Evolutionary conservation across 2,329 filamentous ascomycete species (phyloP), one percentile per base, ranked within the genome.

Genomic region (Elsinoe fawcettii): DNA sequence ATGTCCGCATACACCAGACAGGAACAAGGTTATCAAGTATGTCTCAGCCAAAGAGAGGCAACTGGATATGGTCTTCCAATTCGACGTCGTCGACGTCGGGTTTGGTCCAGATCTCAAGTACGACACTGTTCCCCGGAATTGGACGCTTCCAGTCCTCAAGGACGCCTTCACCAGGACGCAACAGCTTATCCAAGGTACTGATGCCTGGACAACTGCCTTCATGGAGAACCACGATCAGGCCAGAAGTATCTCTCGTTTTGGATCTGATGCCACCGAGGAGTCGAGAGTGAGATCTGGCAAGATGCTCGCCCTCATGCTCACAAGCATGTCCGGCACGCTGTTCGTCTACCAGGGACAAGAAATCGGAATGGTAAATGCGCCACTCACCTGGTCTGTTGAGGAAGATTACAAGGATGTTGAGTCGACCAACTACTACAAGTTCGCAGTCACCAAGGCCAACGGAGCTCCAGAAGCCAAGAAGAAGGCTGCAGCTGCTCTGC

Each of bases 321-420:
- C 73, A 2, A 73, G 82, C 51, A 79, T 84, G 61, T 75, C 79
- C 1, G 84, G 84, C 14, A 86, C 84, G 0, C 74, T 83, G 0
- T 87, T 84, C 64, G 71, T 87, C n/a, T 87, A 85, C 65, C 84
- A 87, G 66, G 84, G 84, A 11, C 82, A 87, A 66, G 84, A 87
- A 69, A 74, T 87, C 32, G 84, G 82, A 16, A 85, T 86, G 80
- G 74, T 77, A 32, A 86, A 86, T 63, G 75, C 85, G 18, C 83
- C 84, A 1, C 69, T 70, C 8, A 73, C 77, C 3, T 86, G 85
- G 82, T 71, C 71, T 1, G 80, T 86, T 55, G 73, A 80, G 2
- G 80, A 86, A 63, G 65, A 68, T 23, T 90, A 88, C 71, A 82
- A 84, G 66, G 86, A 90, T 61, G 76, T 89, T 37, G 79, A 85